These are phyloP conservation scores for Fusarium tuaranense DNA, from an alignment of 2,329 filamentous ascomycete species.

Conservation along the genomic window DNA sequence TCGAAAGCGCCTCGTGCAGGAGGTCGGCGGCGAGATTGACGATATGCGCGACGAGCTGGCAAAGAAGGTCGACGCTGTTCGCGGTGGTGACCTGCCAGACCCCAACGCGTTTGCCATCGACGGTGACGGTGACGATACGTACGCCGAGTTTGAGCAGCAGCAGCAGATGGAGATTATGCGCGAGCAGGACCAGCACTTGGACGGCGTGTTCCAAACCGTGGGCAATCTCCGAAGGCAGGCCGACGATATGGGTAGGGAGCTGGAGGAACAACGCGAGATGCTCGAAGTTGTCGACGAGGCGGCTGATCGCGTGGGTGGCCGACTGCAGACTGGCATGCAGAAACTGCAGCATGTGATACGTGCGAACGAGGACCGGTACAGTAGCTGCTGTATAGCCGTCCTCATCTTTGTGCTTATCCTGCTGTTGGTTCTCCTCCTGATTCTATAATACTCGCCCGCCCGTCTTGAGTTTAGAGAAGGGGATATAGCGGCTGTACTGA, in stretches of 20 bases:
- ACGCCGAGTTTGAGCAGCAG: conserved; percentile 88
- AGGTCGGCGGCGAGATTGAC: conserved; percentile 89
- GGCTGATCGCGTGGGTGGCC: conserved; percentile 87
- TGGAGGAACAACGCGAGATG: conserved; percentile 94
- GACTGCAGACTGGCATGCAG: conserved; percentile 87
- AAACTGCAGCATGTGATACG: conserved; percentile 87
- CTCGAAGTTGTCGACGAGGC: conserved; percentile 86
- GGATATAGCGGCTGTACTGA: not conserved
- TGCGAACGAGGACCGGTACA: conserved; percentile 88
- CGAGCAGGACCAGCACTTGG: conserved; percentile 93
- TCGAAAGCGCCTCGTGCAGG: conserved; percentile 84
- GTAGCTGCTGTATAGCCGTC: conserved; percentile 90
- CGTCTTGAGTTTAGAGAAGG: not conserved
- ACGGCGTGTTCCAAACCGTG: conserved; percentile 93
- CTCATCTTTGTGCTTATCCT: conserved; percentile 91
- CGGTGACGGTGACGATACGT: conserved; percentile 62
- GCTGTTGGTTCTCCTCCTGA: conserved; percentile 81
- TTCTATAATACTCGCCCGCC: conserved; percentile 57
- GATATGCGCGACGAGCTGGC: conserved; percentile 87
- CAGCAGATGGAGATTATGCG: conserved; percentile 92
- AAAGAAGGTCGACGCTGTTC: conserved; percentile 61
- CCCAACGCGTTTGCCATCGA: conserved; percentile 69
- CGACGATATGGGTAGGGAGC: conserved; percentile 93
- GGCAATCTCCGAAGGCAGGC: conserved; percentile 91
- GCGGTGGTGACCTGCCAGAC: conserved; percentile 61